Conservation (phyloP, 768 basidiomycete species). For the Boletus rufocinnamomeus region DNA sequence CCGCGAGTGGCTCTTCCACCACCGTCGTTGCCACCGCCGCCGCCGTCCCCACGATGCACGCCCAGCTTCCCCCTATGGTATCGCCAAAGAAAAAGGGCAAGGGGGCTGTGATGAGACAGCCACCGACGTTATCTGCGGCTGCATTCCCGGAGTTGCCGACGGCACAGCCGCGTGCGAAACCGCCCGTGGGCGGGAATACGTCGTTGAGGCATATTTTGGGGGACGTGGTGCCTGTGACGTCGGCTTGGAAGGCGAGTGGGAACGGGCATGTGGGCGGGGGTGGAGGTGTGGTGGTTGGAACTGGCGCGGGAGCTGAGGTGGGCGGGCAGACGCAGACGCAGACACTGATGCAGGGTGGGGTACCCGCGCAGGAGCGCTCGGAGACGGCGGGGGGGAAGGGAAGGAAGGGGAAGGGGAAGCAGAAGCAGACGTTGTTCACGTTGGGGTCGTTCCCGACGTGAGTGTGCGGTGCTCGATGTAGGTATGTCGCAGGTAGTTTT, state of each 20-base stretch:
- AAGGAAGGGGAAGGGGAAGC: conserved; percentile 80
- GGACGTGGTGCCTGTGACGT: conserved; percentile 26
- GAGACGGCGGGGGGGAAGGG: conserved; percentile 42
- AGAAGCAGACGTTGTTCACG: conserved; percentile 83
- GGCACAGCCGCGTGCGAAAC: conserved; percentile 42
- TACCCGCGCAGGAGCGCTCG: conserved; percentile 1
- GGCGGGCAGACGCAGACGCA: background rate
- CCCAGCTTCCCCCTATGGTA: background rate
- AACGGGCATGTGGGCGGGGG: background rate
- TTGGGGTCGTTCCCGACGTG: conserved; percentile 50
- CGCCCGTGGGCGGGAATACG: conserved; percentile 59
- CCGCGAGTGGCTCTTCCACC: conserved; percentile 1
- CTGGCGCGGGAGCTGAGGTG: background rate
- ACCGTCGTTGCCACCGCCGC: too few relatives aligned
- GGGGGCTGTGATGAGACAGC: conserved; percentile 12
- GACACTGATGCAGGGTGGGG: background rate
- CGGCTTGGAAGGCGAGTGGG: conserved; percentile 34
- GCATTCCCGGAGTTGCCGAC: conserved; percentile 74
- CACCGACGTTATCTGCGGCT: conserved; percentile 49
- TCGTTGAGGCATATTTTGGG: conserved; percentile 64
- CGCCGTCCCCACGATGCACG: background rate
- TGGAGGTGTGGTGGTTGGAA: background rate
- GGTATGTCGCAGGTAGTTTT: background rate
- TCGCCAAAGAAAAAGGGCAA: conserved; percentile 19
- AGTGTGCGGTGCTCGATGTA: conserved; percentile 3